Evolutionary conservation across 2,329 filamentous ascomycete species (phyloP), one percentile per base, ranked within the genome.

Genomic region (Aspergillus pseudoglaucus): DNA sequence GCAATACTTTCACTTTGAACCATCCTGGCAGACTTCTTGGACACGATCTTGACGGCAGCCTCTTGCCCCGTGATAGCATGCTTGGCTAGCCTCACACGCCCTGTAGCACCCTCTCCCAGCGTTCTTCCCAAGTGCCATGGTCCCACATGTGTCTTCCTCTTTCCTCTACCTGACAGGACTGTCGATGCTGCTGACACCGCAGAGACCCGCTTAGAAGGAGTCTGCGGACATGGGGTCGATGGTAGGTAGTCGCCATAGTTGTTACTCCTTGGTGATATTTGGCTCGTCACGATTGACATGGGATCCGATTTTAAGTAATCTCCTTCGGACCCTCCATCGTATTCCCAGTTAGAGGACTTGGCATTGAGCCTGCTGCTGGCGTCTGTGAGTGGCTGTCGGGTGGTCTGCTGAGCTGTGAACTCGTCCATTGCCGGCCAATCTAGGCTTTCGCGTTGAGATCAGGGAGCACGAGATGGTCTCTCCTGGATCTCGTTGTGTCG

Each of bases 1-100:
- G 86, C 86, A 64, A 96, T 78, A 65, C 90, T 96, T 56, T 89
- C 84, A 45, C 90, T 89, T 54, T 93, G 87, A 1, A 88, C 85
- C 60, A 90, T 80, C 51, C 87, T 84, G 10, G 87, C 88, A 45
- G 82, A 86, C 49, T 80, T 81, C 67, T 94, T 90, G 49, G 88
- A 88, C 23, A 98, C 88, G 60, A 98, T 97, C 74, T 98, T 98
- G 63, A 96, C 87, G 2, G 93, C 93, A 3, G 90, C 93, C 44
- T 85, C 78, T 60, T 95, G 85, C 8, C 87, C 82, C 3, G 89
- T 93, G 18, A 82, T 70, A 20, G 77, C 79, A 70, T 98, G 90
- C 53, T 88, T 83, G 18, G 91, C 94, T 32, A 93, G 75, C 47
- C 91, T 81, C 14, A 98, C 93, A 23, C 88, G 82, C 12, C 90